Percentiles rank a stretch among this genome's conserved stretches.
phyloP scores from a whole-genome alignment of 179 eudicot genomes.

The Silene vulgaris region DNA sequence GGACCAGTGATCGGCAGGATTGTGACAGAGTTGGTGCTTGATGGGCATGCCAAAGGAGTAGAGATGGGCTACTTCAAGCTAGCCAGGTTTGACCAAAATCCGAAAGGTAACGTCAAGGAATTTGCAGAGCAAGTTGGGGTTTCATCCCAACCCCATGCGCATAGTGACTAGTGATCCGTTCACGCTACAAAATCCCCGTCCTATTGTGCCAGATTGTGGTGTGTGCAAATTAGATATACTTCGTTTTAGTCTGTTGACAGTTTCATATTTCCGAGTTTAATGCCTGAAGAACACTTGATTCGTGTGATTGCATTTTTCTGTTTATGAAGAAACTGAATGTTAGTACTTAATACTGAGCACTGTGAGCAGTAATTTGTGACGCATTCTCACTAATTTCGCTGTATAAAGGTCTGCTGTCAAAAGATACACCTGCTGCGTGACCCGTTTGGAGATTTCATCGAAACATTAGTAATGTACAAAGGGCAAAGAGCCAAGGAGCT shows the following conservation, averaged over 20 bases:
- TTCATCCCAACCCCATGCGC: background rate
- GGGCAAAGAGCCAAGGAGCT: background rate
- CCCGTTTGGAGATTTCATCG: too few species aligned
- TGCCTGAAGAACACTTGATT: background rate
- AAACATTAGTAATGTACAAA: too few species aligned
- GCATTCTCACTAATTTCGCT: background rate
- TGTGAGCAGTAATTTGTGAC: background rate
- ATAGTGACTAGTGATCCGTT: background rate
- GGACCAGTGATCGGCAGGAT: constrained; percentile 66
- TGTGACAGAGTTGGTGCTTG: constrained; percentile 43
- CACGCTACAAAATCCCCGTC: background rate
- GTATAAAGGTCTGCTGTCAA: background rate
- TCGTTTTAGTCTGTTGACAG: background rate
- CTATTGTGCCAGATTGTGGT: background rate
- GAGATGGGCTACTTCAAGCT: constrained; percentile 52
- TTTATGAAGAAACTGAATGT: background rate
- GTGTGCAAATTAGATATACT: background rate
- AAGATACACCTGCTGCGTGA: background rate
- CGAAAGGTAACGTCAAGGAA: constrained; percentile 56
- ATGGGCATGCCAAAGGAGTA: constrained; percentile 46
- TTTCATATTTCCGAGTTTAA: background rate
- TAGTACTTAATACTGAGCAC: background rate
- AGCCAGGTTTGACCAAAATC: constrained; percentile 52
- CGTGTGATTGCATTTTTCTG: background rate
- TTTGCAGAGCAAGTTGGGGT: constrained; percentile 42